A percentile compares a stretch with the other conserved stretches of the same genome.
These are phyloP conservation scores for Skeletonema menzelii DNA, from an alignment of 108 stramenopile species.

Conservation along the genomic window DNA sequence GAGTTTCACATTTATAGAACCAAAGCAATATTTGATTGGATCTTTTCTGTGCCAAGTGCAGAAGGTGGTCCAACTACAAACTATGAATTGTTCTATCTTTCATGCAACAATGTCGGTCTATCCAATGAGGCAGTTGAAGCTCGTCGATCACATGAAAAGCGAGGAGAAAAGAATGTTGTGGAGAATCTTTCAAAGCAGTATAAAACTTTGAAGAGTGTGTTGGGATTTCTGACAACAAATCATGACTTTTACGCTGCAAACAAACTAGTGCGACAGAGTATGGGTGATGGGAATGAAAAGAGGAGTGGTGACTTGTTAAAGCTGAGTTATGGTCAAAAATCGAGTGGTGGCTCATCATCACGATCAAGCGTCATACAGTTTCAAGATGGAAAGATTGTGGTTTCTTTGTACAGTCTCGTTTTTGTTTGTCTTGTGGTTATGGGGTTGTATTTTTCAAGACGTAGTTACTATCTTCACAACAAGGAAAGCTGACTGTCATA, in stretches of 20 bases:
- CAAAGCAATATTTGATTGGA: slow-evolving; percentile 86
- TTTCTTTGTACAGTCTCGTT: slow-evolving; percentile 9
- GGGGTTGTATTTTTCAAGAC: neutral
- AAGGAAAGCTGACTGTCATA: neutral
- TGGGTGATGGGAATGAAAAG: neutral
- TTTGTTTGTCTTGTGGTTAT: neutral
- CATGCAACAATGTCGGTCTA: slow-evolving; percentile 68
- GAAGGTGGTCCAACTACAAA: slow-evolving; percentile 5
- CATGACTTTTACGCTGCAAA: slow-evolving; percentile 79
- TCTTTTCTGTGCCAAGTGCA: slow-evolving; percentile 50
- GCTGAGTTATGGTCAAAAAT: slow-evolving; percentile 33
- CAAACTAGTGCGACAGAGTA: slow-evolving; percentile 59
- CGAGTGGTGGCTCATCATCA: neutral
- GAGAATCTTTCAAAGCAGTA: slow-evolving; percentile 50
- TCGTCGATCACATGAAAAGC: slow-evolving; percentile 58
- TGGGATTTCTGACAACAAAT: slow-evolving; percentile 56
- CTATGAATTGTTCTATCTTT: slow-evolving; percentile 72
- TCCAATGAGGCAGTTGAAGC: slow-evolving; percentile 59
- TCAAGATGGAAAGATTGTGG: slow-evolving; percentile 15
- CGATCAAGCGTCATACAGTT: slow-evolving; percentile 1
- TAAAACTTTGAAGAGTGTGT: slow-evolving; percentile 54
- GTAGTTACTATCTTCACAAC: neutral
- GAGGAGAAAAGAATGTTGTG: slow-evolving; percentile 52
- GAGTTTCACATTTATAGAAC: slow-evolving; percentile 85
- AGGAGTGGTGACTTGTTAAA: slow-evolving; percentile 19